Conservation (phyloP, 371 early-diverging fungal genomes). For the Entomophthora muscae region DNA sequence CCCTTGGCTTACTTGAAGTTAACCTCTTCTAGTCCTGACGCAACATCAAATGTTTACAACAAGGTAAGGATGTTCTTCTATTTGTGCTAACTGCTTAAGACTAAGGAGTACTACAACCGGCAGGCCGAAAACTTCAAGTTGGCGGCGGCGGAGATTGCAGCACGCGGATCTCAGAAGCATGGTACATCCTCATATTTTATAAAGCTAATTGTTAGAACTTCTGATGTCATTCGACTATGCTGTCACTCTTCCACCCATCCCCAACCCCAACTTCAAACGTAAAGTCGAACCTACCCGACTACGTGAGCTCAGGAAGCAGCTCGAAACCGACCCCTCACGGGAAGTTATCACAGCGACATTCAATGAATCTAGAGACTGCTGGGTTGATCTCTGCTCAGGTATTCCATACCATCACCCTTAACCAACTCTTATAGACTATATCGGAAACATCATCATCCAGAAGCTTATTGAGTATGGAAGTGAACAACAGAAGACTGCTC, state of each 20-base stretch:
- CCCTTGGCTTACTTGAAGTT: background rate
- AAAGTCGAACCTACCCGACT: conserved; percentile 54
- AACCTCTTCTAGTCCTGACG: conserved; percentile 5
- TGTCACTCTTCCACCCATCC: conserved; percentile 32
- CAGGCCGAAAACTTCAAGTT: conserved; percentile 4
- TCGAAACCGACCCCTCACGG: conserved; percentile 29
- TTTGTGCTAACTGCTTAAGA: background rate
- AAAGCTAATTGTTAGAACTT: background rate
- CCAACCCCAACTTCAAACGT: conserved; percentile 39
- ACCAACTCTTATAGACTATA: conserved; percentile 60
- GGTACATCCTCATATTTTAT: background rate
- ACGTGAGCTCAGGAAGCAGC: conserved; percentile 65
- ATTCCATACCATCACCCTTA: conserved; percentile 13
- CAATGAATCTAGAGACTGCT: conserved; percentile 7
- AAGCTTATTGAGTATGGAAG: conserved; percentile 65
- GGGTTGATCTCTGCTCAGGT: conserved; percentile 9
- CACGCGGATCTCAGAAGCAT: background rate
- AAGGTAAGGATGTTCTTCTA: conserved; percentile 10
- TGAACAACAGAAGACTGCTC: conserved; percentile 39
- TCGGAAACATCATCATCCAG: conserved; percentile 92
- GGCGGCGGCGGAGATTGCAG: background rate
- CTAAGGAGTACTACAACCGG: conserved; percentile 1
- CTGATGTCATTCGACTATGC: conserved; percentile 15
- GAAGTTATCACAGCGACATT: conserved; percentile 9
- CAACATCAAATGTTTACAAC: conserved; percentile 13